phyloP scores from a whole-genome alignment of 1,284 basidiomycete species.

The Marasmius sp. region DNA sequence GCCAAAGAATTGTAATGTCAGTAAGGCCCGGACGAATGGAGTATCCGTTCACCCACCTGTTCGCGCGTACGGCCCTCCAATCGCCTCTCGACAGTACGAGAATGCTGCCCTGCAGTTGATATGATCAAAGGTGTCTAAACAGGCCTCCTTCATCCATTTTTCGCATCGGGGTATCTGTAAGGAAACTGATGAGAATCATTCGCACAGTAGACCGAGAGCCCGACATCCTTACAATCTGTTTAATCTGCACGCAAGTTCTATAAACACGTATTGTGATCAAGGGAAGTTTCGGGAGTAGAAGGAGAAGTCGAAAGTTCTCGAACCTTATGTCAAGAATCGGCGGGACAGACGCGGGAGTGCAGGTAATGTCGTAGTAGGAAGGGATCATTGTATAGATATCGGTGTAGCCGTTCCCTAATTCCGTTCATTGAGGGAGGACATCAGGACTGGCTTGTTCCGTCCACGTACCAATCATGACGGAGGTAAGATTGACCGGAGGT shows the following conservation, averaged over 20 bases:
- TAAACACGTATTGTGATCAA: background rate
- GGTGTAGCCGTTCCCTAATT: constrained; percentile 55
- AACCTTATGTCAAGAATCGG: constrained; percentile 29
- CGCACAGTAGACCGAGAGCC: background rate
- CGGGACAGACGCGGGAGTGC: constrained; percentile 45
- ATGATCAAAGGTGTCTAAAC: constrained; percentile 28
- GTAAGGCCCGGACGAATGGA: background rate
- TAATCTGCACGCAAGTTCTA: constrained; percentile 48
- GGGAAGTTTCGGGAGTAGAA: background rate
- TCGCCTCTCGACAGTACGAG: constrained; percentile 29
- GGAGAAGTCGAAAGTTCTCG: constrained; percentile 23
- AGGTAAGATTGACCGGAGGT: constrained; percentile 76
- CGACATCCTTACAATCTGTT: constrained; percentile 40
- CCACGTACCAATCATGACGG: constrained; percentile 75
- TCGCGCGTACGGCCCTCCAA: constrained; percentile 10
- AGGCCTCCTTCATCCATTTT: constrained; percentile 35
- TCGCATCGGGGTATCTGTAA: constrained; percentile 46
- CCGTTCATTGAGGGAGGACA: no score
- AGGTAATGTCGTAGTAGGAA: constrained; percentile 50
- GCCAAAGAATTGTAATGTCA: background rate
- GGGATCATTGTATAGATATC: constrained; percentile 41
- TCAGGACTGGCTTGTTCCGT: background rate
- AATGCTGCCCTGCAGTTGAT: constrained; percentile 34
- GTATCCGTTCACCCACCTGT: constrained; percentile 14
- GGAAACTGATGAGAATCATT: background rate